These are phyloP conservation scores for Debaryomyces maramus DNA, from an alignment of 805 yeast genomes.

Conservation along the genomic window DNA sequence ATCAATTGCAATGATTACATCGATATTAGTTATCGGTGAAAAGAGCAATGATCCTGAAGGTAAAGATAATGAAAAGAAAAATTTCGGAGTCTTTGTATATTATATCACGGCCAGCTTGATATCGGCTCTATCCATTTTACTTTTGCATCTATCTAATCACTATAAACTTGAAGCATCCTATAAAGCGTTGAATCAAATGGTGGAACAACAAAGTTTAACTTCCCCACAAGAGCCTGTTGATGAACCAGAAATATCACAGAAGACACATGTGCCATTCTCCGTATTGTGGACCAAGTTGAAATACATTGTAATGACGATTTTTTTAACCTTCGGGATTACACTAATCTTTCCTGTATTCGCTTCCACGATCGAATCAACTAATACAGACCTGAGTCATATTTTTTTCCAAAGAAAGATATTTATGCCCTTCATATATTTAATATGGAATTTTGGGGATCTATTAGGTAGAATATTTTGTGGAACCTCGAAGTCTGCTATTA, in stretches of 20 bases:
- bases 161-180: slow-evolving; percentile 24
- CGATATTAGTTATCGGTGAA: slow-evolving; percentile 47
- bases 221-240: not conserved
- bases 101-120: slow-evolving; percentile 54
- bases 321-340: slow-evolving; percentile 71
- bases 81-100: slow-evolving; percentile 45
- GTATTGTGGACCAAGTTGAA: slow-evolving; percentile 63
- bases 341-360: slow-evolving; percentile 91
- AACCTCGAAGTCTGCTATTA: slow-evolving; percentile 32
- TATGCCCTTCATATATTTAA: slow-evolving; percentile 74
- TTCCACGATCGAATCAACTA: slow-evolving; percentile 56
- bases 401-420: slow-evolving; percentile 50
- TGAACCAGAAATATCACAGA: slow-evolving; percentile 17
- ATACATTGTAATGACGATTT: slow-evolving; percentile 65
- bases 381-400: slow-evolving; percentile 25
- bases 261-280: slow-evolving; percentile 55
- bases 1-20: slow-evolving; percentile 61
- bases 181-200: slow-evolving; percentile 15
- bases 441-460: slow-evolving; percentile 92
- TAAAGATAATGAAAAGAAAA: slow-evolving; percentile 27
- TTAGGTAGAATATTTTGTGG: slow-evolving; percentile 74
- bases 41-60: slow-evolving; percentile 11
- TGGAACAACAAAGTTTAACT: slow-evolving; percentile 9
- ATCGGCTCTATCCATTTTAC: slow-evolving; percentile 40
- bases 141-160: slow-evolving; percentile 36